Percentiles rank a stretch among this genome's conserved stretches.
These are phyloP conservation scores for Geum urbanum DNA, from an alignment of 306 rosid genomes.

Conservation along the genomic window DNA sequence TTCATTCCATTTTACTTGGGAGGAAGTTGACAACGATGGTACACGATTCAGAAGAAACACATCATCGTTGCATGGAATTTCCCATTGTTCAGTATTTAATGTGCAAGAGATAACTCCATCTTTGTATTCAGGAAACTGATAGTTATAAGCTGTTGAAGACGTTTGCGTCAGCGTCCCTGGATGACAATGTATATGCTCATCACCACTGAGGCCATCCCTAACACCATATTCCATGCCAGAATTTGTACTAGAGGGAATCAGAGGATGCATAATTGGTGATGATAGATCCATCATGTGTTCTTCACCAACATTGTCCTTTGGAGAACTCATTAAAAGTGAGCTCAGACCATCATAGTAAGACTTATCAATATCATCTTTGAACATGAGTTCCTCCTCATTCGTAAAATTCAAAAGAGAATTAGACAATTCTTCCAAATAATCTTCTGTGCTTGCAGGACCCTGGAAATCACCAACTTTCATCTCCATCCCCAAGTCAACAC, in stretches of 20 bases:
- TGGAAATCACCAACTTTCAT: constrained; percentile 37
- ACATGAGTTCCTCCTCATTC: constrained; percentile 70
- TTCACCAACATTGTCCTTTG: constrained; percentile 38
- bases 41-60: constrained; percentile 49
- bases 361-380: constrained; percentile 62
- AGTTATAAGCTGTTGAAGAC: constrained; percentile 41
- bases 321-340: constrained; percentile 65
- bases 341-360: constrained; percentile 79
- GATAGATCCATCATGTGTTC: constrained; percentile 32
- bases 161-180: constrained; percentile 38
- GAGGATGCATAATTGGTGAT: constrained; percentile 33
- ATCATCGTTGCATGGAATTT: constrained; percentile 79
- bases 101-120: constrained; percentile 51
- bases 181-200: constrained; percentile 32
- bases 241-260: constrained; percentile 34
- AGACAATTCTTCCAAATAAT: constrained; percentile 71
- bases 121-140: constrained; percentile 42
- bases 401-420: constrained; percentile 71
- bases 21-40: constrained; percentile 35
- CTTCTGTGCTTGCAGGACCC: constrained; percentile 46
- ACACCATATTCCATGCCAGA: constrained; percentile 40
- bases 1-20: constrained; percentile 21
- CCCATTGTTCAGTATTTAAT: constrained; percentile 67
- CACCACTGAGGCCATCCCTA: constrained; percentile 27
- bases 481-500: constrained; percentile 26